Base-by-base conservation (phyloP, 768 basidiomycete genomes). In the Cyclocybe aegerita region DNA sequence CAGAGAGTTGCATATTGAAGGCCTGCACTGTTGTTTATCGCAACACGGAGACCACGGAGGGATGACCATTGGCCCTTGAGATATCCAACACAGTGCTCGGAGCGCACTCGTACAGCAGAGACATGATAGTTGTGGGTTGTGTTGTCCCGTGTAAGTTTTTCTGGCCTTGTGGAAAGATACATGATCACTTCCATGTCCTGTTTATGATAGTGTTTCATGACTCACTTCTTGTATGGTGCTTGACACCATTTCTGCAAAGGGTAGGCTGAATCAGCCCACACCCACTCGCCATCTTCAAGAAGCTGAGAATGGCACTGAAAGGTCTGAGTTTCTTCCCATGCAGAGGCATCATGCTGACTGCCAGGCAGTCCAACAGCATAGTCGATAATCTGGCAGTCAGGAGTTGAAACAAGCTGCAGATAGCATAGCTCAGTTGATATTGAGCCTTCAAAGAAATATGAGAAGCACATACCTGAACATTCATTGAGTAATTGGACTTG, bases 191-290 rank as follows among this genome's bases (percentile, higher is more conserved):
- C 38, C n/a, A 31, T 48, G 35, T 29, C 47, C 14, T 40, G 30
- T 5, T 34, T 29, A 39, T 30, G 34, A 46, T 31, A 41, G 31
- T 32, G 35, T 23, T 39, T 15, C 11, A n/a, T n/a, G 34, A 50
- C 55, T 37, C 10, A 57, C 57, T 53, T 38, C 40, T 58, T 58
- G 32, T 60, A 60, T 33, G 58, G 55, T 7, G 56, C 45, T 33
- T 50, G 49, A 49, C 49, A 57, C 56, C 55, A 57, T 29, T 33
- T 14, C 31, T 35, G 43, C 4, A 51, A 55, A 4, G 70, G 65
- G 56, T 73, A 73, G 9, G 72, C 69, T 11, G 72, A 71, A 55
- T 73, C 71, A 12, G 61, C 69, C 69, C 71, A 72, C 15, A 71
- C 57, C 29, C 46, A 72, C 38, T 71, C 70, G 3, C 51, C 57